A percentile compares a stretch with the other conserved stretches of the same genome.
Evolutionary conservation across 768 basidiomycete species (phyloP).

Genomic region (Termitomyces sp.): DNA sequence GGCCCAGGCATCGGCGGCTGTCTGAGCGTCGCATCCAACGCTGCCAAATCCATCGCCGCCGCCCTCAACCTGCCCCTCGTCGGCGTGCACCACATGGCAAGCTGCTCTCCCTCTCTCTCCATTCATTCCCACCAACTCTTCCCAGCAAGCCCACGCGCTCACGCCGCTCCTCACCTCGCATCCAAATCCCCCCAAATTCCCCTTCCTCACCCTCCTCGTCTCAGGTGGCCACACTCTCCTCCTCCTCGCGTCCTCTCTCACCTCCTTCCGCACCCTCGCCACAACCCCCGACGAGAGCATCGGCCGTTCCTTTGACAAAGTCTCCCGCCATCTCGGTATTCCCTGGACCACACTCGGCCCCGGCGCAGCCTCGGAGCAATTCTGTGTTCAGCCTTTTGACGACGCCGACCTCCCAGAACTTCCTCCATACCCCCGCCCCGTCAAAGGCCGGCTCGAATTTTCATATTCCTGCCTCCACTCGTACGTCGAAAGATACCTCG

Average conservation of each 20-base stretch:
- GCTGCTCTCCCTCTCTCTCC: constrained; percentile 11
- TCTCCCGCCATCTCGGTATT: constrained; percentile 66
- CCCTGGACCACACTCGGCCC: constrained; percentile 63
- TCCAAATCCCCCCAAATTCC: constrained; percentile 56
- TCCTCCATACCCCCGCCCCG: constrained; percentile 44
- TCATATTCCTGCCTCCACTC: constrained; percentile 83
- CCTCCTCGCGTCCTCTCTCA: constrained; percentile 62
- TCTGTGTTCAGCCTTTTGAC: constrained; percentile 42
- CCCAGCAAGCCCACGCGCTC: constrained; percentile 89
- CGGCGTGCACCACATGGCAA: constrained; percentile 95
- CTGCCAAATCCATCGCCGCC: constrained; percentile 85
- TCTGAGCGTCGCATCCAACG: constrained; percentile 73
- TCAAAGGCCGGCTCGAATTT: constrained; percentile 60
- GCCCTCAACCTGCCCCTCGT: constrained; percentile 75
- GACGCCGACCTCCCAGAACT: constrained; percentile 28
- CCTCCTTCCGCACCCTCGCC: constrained; percentile 66
- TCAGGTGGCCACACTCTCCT: constrained; percentile 96
- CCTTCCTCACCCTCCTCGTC: constrained; percentile 85
- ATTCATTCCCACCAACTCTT: background rate
- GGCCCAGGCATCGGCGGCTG: constrained; percentile 87
- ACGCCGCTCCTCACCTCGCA: constrained; percentile 70
- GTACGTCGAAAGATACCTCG: constrained; percentile 59
- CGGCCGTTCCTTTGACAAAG: constrained; percentile 83
- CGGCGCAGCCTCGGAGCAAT: constrained; percentile 80
- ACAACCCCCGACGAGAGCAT: constrained; percentile 75